phyloP scores from a whole-genome alignment of 129 eudicot genomes.

The Heracleum sosnowskyi region DNA sequence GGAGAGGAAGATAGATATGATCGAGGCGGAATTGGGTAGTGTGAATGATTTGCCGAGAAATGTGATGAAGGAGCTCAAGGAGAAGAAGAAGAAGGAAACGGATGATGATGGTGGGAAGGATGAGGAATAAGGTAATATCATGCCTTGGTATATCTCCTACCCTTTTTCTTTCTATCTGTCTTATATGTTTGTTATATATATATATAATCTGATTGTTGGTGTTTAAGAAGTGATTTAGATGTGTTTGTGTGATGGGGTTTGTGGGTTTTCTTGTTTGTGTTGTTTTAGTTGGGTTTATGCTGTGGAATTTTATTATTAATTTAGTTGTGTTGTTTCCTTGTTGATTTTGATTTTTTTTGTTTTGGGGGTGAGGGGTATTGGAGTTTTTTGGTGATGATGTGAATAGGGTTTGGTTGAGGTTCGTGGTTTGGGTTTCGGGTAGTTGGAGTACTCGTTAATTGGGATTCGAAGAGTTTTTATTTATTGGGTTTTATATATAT shows the following conservation, averaged over 20 bases:
- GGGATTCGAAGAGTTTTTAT: no score
- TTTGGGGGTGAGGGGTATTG: not conserved
- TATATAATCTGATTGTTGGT: not conserved
- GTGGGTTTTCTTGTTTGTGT: not conserved
- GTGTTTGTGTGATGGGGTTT: not conserved
- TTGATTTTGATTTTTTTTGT: constrained; percentile 1
- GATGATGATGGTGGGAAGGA: no score
- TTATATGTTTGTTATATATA: not conserved
- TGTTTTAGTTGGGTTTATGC: not conserved
- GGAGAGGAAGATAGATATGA: no score
- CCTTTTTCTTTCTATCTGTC: not conserved
- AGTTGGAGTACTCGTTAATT: no score
- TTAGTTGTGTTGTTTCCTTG: not conserved
- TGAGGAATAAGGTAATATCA: no score
- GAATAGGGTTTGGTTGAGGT: no score
- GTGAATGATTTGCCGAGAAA: no score
- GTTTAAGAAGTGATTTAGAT: not conserved
- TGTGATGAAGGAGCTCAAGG: no score
- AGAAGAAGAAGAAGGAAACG: no score
- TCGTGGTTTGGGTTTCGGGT: no score
- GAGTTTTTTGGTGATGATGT: not conserved
- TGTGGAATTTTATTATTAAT: not conserved
- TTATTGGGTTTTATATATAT: no score
- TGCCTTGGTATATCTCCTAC: constrained; percentile 35
- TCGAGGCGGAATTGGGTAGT: no score